Evolutionary conservation across 805 yeast genomes (phyloP).

Genomic region (Candida yuanshanica): DNA sequence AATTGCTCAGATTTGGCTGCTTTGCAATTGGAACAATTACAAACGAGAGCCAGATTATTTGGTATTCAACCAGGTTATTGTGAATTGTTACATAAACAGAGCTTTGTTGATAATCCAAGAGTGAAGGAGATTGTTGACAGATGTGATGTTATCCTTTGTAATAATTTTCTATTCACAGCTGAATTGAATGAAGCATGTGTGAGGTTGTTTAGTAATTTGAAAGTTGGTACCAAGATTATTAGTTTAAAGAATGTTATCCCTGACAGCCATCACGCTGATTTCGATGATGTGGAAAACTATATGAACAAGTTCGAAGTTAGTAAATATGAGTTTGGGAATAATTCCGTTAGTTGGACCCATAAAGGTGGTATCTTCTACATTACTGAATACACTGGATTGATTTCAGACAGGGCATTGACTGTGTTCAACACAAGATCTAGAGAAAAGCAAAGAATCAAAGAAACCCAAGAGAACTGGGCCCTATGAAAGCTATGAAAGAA

Average conservation of each 20-base stretch:
- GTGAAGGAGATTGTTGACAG: conserved; percentile 49
- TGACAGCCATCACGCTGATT: conserved; percentile 58
- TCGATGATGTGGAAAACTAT: conserved; percentile 46
- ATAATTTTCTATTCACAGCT: conserved; percentile 82
- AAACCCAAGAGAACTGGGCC: neutral
- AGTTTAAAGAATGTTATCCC: conserved; percentile 77
- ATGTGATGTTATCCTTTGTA: conserved; percentile 71
- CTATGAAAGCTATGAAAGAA: too few species aligned
- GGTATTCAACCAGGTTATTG: conserved; percentile 59
- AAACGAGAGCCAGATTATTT: conserved; percentile 50
- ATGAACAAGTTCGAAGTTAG: conserved; percentile 62
- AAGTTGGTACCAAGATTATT: conserved; percentile 72
- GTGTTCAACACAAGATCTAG: conserved; percentile 20
- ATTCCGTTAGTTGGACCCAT: conserved; percentile 84
- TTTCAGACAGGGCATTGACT: conserved; percentile 28
- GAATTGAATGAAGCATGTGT: conserved; percentile 64
- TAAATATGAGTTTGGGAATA: conserved; percentile 55
- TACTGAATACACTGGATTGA: conserved; percentile 33
- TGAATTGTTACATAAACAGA: conserved; percentile 55
- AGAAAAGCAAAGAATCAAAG: conserved; percentile 13
- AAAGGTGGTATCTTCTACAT: conserved; percentile 75
- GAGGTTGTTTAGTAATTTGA: conserved; percentile 53
- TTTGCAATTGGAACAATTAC: conserved; percentile 53
- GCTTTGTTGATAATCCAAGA: conserved; percentile 62
- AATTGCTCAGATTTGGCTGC: conserved; percentile 69